Evolutionary conservation across 73 alveolate species (phyloP), one percentile per base, ranked within the genome.

Genomic region (Symbiodinium natans): DNA sequence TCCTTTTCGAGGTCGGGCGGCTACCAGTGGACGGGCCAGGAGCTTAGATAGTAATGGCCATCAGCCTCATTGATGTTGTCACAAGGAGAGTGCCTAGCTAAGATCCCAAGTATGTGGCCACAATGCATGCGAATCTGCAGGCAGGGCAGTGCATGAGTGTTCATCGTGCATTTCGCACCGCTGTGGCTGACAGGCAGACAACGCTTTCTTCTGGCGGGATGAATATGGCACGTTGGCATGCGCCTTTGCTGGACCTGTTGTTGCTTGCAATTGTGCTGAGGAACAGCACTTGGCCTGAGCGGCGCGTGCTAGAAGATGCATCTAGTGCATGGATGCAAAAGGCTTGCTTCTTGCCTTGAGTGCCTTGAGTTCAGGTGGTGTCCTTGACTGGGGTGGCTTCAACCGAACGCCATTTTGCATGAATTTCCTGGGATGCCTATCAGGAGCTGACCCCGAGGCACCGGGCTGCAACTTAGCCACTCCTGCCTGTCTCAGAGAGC

Each of bases 321-420:
- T n/a, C n/a, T n/a, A n/a, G 59, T 46, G 59, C 21, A 6, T 6
- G 59, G 59, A 6, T 46, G 59, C 59, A 46, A 46, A 6, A n/a
- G n/a, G n/a, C n/a, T n/a, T n/a, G n/a, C 59, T 46, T 46, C 59
- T 46, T 46, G 59, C 13, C 59, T 9, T 46, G 21, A 9, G 59
- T 46, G 59, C n/a, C n/a, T n/a, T n/a, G n/a, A n/a, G n/a, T 46
- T 6, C 21, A 90, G 96, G 96, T 71, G 96, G 96, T 3, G 96
- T 90, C 0, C 39, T 90, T 77, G 96, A 90, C 75, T 90, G 96
- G 96, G 96, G 96, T 39, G 96, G 96, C 80, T 90, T 90, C 96
- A 90, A 41, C 52, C 96, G 96, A 33, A 63, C 43, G 46, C 31
- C 41, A 36, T 90, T 90, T 40, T 90, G 96, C 96, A 71, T 90